Evolutionary conservation across 108 stramenopile genomes (phyloP), one percentile per base, ranked within the genome.

Genomic region (Discostella stelligeroides): DNA sequence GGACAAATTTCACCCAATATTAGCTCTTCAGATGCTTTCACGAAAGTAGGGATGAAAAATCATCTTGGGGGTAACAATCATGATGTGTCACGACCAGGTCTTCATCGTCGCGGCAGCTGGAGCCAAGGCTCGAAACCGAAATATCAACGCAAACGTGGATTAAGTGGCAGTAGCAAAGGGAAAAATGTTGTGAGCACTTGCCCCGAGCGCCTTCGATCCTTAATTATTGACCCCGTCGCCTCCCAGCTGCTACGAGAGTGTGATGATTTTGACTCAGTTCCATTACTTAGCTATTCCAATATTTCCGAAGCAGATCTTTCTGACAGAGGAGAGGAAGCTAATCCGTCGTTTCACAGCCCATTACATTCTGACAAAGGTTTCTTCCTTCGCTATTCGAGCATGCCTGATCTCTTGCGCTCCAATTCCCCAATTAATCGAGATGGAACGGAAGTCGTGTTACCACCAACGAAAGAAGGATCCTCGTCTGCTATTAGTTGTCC

Each of bases 161-260:
- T 28, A 7, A 4, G 12, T n/a, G 20, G 17, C 11, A 43, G 48
- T n/a, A 51, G 41, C 7, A 57, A 49, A 30, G 39, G 38, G n/a
- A 6, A 34, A 3, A 34, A 34, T 34, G 3, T 34, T 34, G 3
- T 34, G 34, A 34, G 34, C 34, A 34, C 6, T 6, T 51, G 58
- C 40, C 58, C 73, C 0, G 37, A 63, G 21, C 63, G 28, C 13
- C 39, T 74, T 50, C 64, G 73, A 8, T 56, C 62, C 11, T 51
- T 51, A 28, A 25, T 66, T 17, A 56, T 66, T 53, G 73, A 74
- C 28, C 73, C 73, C 21, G 73, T 74, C 11, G 73, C 73, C 27
- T 66, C 65, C 14, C 64, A 50, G 42, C 34, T 74, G 25, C 58
- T 74, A 37, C 58, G 58, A 37, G 23, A n/a, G 18, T 23, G 20